Conservation (phyloP, 805 yeast species). For the Candida broadrunensis region DNA sequence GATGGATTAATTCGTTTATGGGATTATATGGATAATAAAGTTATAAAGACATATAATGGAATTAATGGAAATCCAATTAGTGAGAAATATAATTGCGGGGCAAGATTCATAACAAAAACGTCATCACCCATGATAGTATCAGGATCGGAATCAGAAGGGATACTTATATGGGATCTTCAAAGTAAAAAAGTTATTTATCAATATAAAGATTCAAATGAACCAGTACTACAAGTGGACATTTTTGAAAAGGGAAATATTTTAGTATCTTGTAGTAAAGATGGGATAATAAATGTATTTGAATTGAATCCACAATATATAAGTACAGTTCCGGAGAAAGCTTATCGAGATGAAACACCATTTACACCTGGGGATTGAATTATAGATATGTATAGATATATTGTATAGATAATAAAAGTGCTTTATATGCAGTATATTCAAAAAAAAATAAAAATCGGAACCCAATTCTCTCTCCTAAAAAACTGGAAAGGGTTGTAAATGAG, state of each 20-base stretch:
- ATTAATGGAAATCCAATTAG: slow-evolving; percentile 30
- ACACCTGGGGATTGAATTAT: background rate
- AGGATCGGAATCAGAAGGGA: slow-evolving; percentile 56
- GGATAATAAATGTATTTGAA: slow-evolving; percentile 18
- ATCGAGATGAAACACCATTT: background rate
- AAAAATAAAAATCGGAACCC: no score
- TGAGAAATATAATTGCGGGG: slow-evolving; percentile 51
- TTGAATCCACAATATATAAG: slow-evolving; percentile 11
- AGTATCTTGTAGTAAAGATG: slow-evolving; percentile 24
- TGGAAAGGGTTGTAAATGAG: no score
- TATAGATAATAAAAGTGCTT: no score
- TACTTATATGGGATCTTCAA: slow-evolving; percentile 68
- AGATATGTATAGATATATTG: no score
- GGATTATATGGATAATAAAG: slow-evolving; percentile 81
- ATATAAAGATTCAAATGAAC: slow-evolving; percentile 13
- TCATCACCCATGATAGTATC: slow-evolving; percentile 46
- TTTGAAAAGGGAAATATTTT: slow-evolving; percentile 34
- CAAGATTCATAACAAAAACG: slow-evolving; percentile 45
- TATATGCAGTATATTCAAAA: no score
- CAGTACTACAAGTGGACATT: slow-evolving; percentile 43
- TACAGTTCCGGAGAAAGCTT: background rate
- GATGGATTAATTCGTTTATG: slow-evolving; percentile 80
- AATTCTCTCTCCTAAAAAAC: no score
- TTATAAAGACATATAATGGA: slow-evolving; percentile 66
- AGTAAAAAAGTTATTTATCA: slow-evolving; percentile 44